Conservation (phyloP, 2,329 filamentous ascomycete genomes). For the Arthroderma sp. region DNA sequence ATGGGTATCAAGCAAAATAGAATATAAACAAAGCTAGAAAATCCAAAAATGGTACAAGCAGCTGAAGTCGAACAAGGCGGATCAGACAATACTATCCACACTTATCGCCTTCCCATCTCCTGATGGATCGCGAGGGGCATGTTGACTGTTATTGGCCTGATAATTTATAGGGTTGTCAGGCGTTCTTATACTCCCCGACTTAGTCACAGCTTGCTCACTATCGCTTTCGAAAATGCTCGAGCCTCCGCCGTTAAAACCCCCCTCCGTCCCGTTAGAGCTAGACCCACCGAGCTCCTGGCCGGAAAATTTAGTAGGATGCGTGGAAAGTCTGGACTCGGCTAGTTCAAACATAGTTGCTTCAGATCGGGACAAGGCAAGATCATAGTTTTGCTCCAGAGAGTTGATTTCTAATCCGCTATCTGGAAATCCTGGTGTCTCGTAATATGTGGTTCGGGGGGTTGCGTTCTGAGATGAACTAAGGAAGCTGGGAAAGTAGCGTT, state of each 20-base stretch:
- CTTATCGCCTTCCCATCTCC: neutral
- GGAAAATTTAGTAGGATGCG: neutral
- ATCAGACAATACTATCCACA: neutral
- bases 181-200: neutral
- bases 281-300: neutral
- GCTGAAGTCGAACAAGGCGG: too few species aligned
- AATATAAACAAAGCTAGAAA: too few species aligned
- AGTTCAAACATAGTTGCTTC: neutral
- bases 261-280: neutral
- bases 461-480: conserved; percentile 5
- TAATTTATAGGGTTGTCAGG: neutral
- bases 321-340: neutral
- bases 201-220: neutral
- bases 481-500: conserved; percentile 5
- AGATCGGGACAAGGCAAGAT: neutral
- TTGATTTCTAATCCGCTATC: neutral
- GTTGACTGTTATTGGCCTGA: neutral
- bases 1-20: too few species aligned
- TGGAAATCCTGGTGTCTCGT: neutral
- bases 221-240: neutral
- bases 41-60: too few species aligned
- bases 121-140: neutral
- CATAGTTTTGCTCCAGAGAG: neutral
- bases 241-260: neutral
- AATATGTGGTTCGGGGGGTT: neutral